phyloP scores from a whole-genome alignment of 805 yeast genomes.

The Starmerella roubikii region DNA sequence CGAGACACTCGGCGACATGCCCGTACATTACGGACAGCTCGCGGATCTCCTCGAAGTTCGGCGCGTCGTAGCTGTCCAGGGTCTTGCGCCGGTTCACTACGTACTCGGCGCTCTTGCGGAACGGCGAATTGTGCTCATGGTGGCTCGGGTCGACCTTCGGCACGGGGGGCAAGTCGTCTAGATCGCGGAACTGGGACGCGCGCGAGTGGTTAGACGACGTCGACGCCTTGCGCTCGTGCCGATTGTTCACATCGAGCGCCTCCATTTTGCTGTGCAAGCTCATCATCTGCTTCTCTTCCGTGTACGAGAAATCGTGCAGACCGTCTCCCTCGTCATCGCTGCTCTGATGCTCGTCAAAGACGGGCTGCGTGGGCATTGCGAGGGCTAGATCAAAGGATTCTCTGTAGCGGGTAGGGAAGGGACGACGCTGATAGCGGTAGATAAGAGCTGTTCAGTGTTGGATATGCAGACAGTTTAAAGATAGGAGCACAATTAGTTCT shows the following conservation, averaged over 20 bases:
- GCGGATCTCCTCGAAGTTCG: conserved; percentile 24
- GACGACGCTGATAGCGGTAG: no score
- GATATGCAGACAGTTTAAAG: no score
- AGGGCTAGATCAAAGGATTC: no score
- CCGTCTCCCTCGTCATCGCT: conserved; percentile 10
- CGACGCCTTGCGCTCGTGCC: background rate
- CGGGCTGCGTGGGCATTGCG: conserved; percentile 3
- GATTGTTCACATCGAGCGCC: conserved; percentile 17
- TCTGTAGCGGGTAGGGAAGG: no score
- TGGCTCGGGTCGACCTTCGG: conserved; percentile 4
- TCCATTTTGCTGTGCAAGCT: conserved; percentile 19
- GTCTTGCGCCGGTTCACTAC: conserved; percentile 8
- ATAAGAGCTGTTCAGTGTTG: no score
- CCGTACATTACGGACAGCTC: conserved; percentile 28
- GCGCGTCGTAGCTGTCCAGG: conserved; percentile 19
- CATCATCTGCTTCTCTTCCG: conserved; percentile 16
- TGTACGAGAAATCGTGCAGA: conserved; percentile 16
- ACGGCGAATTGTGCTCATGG: background rate
- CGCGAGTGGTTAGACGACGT: background rate
- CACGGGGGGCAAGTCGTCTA: conserved; percentile 11
- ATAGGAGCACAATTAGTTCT: no score
- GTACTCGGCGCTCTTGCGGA: conserved; percentile 6
- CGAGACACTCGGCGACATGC: conserved; percentile 40
- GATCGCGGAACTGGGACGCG: conserved; percentile 10
- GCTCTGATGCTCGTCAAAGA: conserved; percentile 7